Percentiles rank a stretch among this genome's conserved stretches.
phyloP scores from a whole-genome alignment of 169 alveolate genomes.

The Plasmodium adleri region DNA sequence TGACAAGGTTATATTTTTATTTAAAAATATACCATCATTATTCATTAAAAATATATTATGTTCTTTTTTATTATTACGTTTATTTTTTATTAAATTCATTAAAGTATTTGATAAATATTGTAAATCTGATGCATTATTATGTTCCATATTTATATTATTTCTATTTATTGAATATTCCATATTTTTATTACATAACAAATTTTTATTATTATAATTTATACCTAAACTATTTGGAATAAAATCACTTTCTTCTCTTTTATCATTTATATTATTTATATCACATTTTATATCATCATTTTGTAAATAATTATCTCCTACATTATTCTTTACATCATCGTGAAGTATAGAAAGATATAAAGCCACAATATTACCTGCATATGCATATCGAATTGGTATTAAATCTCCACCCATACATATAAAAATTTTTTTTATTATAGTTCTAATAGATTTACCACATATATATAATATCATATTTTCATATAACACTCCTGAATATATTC shows the following conservation, averaged over 20 bases:
- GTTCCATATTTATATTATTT: neutral
- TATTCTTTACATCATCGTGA: neutral
- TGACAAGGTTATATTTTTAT: slow-evolving; percentile 71
- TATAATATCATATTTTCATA: slow-evolving; percentile 82
- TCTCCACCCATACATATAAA: slow-evolving; percentile 89
- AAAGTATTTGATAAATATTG: slow-evolving; percentile 72
- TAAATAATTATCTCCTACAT: neutral
- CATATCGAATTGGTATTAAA: slow-evolving; percentile 82
- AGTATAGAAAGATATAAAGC: slow-evolving; percentile 81
- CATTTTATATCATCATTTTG: slow-evolving; percentile 23
- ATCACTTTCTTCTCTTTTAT: neutral
- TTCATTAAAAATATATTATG: slow-evolving; percentile 73
- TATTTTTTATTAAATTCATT: slow-evolving; percentile 74
- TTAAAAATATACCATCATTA: slow-evolving; percentile 66
- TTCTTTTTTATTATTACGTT: slow-evolving; percentile 40
- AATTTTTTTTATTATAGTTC: slow-evolving; percentile 66
- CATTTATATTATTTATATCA: neutral
- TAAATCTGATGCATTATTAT: slow-evolving; percentile 1
- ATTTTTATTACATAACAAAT: neutral
- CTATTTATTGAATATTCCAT: neutral
- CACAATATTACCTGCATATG: slow-evolving; percentile 86
- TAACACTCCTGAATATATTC: slow-evolving; percentile 85
- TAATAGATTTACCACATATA: slow-evolving; percentile 79
- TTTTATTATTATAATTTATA: neutral
- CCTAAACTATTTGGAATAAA: too few relatives aligned